These are phyloP conservation scores for Ganoderma leucocontextum DNA, from an alignment of 1,284 basidiomycete genomes.

Conservation along the genomic window DNA sequence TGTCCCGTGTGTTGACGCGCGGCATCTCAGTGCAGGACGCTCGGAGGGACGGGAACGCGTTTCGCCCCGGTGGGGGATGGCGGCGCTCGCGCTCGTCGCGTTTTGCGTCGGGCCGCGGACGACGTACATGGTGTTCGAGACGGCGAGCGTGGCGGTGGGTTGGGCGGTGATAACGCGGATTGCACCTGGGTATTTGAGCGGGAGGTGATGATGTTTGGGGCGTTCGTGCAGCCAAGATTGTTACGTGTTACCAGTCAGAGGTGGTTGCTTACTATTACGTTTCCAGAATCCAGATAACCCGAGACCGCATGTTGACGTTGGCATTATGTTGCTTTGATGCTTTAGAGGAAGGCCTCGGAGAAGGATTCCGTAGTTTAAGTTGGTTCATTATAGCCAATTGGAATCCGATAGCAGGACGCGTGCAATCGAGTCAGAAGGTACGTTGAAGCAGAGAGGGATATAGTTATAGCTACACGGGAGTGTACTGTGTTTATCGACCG, in stretches of 20 bases:
- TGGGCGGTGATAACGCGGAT: slow-evolving; percentile 35
- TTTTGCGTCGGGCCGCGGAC: slow-evolving; percentile 67
- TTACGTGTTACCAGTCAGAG: background rate
- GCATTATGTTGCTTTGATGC: background rate
- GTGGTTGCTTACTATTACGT: background rate
- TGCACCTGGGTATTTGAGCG: slow-evolving; percentile 36
- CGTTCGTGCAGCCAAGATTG: background rate
- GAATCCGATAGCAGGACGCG: no score
- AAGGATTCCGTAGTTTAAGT: background rate
- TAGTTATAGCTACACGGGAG: background rate
- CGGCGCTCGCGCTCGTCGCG: slow-evolving; percentile 57
- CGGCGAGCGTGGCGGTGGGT: slow-evolving; percentile 39
- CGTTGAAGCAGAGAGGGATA: background rate
- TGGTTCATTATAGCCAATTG: background rate
- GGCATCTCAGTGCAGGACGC: slow-evolving; percentile 1
- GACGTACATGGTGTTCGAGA: slow-evolving; percentile 69
- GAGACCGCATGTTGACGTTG: background rate
- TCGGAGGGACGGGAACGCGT: slow-evolving; percentile 15
- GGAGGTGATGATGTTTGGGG: slow-evolving; percentile 12
- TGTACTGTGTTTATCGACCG: background rate
- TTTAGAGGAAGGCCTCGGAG: background rate
- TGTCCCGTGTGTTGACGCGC: slow-evolving; percentile 10
- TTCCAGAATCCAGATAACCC: background rate
- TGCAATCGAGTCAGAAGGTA: background rate
- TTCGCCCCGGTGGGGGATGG: slow-evolving; percentile 43